Evolutionary conservation across 1,284 basidiomycete genomes (phyloP), one percentile per base, ranked within the genome.

Genomic region (Melampsora americana): DNA sequence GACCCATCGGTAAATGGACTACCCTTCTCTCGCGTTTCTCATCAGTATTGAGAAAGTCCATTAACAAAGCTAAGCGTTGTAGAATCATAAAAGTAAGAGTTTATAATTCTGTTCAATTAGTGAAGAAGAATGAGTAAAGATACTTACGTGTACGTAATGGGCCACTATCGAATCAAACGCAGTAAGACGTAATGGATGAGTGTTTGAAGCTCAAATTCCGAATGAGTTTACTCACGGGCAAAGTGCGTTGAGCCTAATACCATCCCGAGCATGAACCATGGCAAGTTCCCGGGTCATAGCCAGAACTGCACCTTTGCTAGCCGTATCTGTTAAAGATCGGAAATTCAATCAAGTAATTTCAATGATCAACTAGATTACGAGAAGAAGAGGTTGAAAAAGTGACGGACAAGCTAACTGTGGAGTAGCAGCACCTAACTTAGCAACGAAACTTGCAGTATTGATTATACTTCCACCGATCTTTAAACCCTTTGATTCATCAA

Each of bases 201-300:
- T 56, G 32, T 28, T 42, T 69, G 60, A 39, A 39, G 28, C 28
- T 18, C 1, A 26, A 70, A 30, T 35, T 61, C 2, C 59, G 75
- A 39, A 20, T 66, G 9, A 69, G 46, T 50, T 62, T 12, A 86
- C 92, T 84, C 84, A 94, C 90, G 95, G 95, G 87, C 94, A 97
- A 78, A 98, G 88, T 12, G 93, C 89, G 85, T 99, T 99, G 83
- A 97, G 81, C 56, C 95, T 89, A 81, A 98, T 97, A 66, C 94
- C 94, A 85, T 98, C 95, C 77, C 91, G 87, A 50, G 95, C 95
- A 83, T 98, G 95, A 1, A 98, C 92, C 89, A 97, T 95, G 1
- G 95, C 95, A 35, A 98, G 87, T 82, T 98, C 95, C 71, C 95
- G 89, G 12, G 93, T 95, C 93, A 98, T 95, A n/a, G 95, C 92